phyloP scores from a whole-genome alignment of 83 land plant species.

The Isoetes engelmannii region DNA sequence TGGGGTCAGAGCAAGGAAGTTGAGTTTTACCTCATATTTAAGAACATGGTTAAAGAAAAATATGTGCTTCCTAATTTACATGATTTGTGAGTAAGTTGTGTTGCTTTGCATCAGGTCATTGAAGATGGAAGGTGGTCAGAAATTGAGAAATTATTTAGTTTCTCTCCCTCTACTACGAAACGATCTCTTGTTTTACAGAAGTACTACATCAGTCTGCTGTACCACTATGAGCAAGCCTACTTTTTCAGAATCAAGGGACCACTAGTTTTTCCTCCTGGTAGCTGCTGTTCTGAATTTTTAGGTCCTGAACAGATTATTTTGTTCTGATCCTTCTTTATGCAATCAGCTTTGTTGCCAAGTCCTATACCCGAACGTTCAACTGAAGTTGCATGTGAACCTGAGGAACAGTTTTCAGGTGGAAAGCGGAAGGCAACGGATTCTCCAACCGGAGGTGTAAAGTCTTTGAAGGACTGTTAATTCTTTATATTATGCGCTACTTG shows the following conservation, averaged over 20 bases:
- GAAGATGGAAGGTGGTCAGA: slow-evolving; percentile 24
- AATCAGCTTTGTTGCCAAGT: background rate
- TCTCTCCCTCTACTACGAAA: slow-evolving; percentile 18
- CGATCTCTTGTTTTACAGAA: slow-evolving; percentile 21
- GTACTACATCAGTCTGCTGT: slow-evolving; percentile 19
- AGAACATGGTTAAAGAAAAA: too few relatives aligned
- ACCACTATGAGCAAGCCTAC: slow-evolving; percentile 27
- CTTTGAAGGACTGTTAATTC: background rate
- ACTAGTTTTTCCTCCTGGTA: slow-evolving; percentile 22
- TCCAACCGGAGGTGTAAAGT: background rate
- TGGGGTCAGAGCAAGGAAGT: too few relatives aligned
- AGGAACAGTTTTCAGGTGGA: background rate
- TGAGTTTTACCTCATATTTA: too few relatives aligned
- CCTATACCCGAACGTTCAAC: background rate
- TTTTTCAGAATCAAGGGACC: slow-evolving; percentile 16
- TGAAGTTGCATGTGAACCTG: background rate
- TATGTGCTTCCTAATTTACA: too few relatives aligned
- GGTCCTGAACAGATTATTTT: background rate
- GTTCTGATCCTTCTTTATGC: background rate
- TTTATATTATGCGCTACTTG: too few relatives aligned
- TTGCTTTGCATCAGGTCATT: slow-evolving; percentile 15
- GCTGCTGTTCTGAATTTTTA: background rate
- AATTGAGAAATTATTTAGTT: slow-evolving; percentile 10
- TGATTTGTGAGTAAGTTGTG: background rate
- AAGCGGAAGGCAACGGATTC: background rate